Evolutionary conservation across 2,329 filamentous ascomycete genomes (phyloP), one percentile per base, ranked within the genome.

Genomic region (Aspergillus viridinutans): DNA sequence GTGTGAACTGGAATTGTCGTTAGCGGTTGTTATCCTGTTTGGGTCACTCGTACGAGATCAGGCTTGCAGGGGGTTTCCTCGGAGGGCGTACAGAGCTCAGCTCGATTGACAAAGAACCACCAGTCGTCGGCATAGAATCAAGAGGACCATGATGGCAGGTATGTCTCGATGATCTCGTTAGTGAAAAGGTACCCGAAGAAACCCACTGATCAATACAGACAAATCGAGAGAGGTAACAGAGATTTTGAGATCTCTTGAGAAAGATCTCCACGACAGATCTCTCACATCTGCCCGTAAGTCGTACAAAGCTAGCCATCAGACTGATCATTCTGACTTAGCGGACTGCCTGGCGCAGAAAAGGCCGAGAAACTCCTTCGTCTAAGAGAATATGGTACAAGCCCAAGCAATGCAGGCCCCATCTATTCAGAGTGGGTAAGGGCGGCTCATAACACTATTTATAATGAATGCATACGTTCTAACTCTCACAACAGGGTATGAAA

Each of bases 371-470:
- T 87, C 21, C 74, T 80, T 52, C 74, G 91, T 64, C 80, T 97
- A 50, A 96, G 96, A 74, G 79, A 92, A 32, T 84, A 90, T 67
- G 89, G 92, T 6, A 86, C 92, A 58, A 86, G 88, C 65, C 84
- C 87, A 7, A 78, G 77, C 29, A 81, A 90, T 73, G 86, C 92
- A 28, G 88, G 88, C 57, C 88, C 90, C 1, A 93, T 97, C 57
- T 97, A 94, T 74, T 88, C 89, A n/a, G 83, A 84, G 72, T 79
- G 88, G 74, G 91, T 89, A 80, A 62, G 79, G 4, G n/a, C 9
- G 23, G 20, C 12, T 21, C 25, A 26, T 21, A 7, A 43, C 14
- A 20, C 17, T 17, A 17, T 5, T 2, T 14, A 23, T 12, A 3
- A 9, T 52, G 14, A 3, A 9, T 52, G 14, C 40, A 26, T 21